These are phyloP conservation scores for Lycium ferocissimum DNA, from an alignment of 257 asterid species.

Conservation along the genomic window DNA sequence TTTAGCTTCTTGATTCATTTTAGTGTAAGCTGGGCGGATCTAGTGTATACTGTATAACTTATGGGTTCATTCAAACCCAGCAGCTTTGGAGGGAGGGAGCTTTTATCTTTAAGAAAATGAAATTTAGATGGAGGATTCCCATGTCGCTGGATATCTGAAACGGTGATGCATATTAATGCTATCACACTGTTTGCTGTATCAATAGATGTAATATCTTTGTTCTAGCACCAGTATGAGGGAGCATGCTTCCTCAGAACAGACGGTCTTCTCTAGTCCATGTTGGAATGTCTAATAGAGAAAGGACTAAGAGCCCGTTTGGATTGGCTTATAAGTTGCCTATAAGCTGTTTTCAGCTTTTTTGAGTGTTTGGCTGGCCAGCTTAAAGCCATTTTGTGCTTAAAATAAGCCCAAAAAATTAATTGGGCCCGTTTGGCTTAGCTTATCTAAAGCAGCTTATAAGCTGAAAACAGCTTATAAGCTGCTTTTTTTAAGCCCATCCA, in stretches of 20 bases:
- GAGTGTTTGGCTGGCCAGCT: no score
- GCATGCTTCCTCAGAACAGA: not conserved
- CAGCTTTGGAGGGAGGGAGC: not conserved
- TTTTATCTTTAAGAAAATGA: no score
- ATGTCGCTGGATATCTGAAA: not conserved
- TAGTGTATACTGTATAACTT: not conserved
- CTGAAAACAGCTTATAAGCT: no score
- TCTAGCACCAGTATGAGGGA: conserved; percentile 2
- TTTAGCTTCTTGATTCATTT: conserved; percentile 22
- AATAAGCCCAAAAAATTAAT: no score
- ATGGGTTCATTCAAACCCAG: not conserved
- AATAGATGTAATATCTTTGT: not conserved
- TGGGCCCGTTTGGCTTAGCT: no score
- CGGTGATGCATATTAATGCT: not conserved
- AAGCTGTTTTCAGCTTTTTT: no score
- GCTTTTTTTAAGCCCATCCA: no score
- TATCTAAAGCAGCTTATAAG: no score
- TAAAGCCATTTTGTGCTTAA: no score
- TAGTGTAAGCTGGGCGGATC: not conserved
- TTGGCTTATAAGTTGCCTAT: no score
- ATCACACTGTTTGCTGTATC: not conserved
- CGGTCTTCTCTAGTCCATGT: not conserved
- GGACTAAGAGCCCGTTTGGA: no score
- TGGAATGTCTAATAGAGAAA: not conserved
- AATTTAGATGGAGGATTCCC: conserved; percentile 12